Percentiles rank a stretch among this genome's conserved stretches.
These are phyloP conservation scores for Achaetomium macrosporum DNA, from an alignment of 2,329 filamentous ascomycete genomes.

Conservation along the genomic window DNA sequence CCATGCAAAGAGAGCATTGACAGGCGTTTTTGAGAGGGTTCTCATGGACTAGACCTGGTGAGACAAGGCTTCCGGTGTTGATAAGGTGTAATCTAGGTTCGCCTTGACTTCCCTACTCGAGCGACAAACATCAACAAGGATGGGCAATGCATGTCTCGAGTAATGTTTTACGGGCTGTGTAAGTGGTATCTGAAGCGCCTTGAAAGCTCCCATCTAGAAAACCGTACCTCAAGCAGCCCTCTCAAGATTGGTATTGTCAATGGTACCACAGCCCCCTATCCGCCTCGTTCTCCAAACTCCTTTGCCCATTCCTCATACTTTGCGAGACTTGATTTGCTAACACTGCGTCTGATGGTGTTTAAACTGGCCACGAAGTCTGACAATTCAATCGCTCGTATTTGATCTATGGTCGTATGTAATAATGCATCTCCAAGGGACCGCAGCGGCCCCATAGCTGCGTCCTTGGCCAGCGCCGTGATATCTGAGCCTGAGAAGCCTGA, in stretches of 20 bases:
- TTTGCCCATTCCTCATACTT: constrained; percentile 91
- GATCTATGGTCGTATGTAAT: constrained; percentile 85
- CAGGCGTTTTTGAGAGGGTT: not conserved
- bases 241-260: not conserved
- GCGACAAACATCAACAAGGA: not conserved
- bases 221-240: not conserved
- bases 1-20: not conserved
- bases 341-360: constrained; percentile 79
- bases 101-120: not conserved
- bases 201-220: not conserved
- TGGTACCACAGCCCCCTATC: constrained; percentile 44
- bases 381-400: constrained; percentile 82
- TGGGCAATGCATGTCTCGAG: not conserved
- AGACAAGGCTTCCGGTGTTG: not conserved
- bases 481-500: constrained; percentile 95
- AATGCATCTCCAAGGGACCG: constrained; percentile 85
- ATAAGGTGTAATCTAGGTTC: not conserved
- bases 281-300: constrained; percentile 88
- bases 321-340: constrained; percentile 76
- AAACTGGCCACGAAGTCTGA: constrained; percentile 81
- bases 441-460: constrained; percentile 94
- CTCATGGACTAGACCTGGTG: not conserved
- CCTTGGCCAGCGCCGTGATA: constrained; percentile 93
- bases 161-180: not conserved
- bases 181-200: not conserved